phyloP scores from a whole-genome alignment of 2,329 filamentous ascomycete species.

The Cladophialophora psammophila region DNA sequence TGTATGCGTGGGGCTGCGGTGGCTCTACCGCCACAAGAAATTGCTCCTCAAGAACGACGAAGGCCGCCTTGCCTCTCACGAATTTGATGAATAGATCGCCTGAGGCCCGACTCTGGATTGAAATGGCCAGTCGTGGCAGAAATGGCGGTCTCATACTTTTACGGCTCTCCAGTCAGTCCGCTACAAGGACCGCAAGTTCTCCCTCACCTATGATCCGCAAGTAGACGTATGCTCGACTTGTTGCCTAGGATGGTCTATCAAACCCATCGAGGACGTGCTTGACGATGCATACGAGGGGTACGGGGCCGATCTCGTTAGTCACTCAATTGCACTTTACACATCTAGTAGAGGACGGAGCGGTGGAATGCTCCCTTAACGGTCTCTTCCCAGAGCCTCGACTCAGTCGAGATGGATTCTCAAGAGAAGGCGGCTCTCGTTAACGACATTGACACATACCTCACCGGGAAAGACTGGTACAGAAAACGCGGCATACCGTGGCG shows the following conservation, averaged over 20 bases:
- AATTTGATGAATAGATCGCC: background rate
- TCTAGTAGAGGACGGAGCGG: background rate
- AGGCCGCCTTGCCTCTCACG: background rate
- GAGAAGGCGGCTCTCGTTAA: background rate
- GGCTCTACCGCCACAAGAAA: background rate
- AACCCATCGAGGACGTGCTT: background rate
- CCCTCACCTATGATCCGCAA: background rate
- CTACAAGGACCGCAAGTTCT: background rate
- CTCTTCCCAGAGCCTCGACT: background rate
- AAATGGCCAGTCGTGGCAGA: background rate
- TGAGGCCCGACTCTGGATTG: background rate
- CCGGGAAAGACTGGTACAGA: conserved; percentile 35
- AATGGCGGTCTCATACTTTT: background rate
- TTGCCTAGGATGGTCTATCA: conserved; percentile 3
- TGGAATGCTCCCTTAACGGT: background rate
- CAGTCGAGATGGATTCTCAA: background rate
- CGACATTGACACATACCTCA: conserved; percentile 3
- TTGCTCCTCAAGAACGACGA: background rate
- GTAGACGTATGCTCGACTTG: background rate
- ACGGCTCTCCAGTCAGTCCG: background rate
- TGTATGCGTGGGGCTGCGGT: background rate
- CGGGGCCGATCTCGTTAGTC: background rate
- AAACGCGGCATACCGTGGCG: conserved; percentile 70
- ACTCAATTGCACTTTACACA: background rate
- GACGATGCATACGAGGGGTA: conserved; percentile 4